Evolutionary conservation across 164 flowering plant genomes (phyloP).

Genomic region (Berberis vulgaris): DNA sequence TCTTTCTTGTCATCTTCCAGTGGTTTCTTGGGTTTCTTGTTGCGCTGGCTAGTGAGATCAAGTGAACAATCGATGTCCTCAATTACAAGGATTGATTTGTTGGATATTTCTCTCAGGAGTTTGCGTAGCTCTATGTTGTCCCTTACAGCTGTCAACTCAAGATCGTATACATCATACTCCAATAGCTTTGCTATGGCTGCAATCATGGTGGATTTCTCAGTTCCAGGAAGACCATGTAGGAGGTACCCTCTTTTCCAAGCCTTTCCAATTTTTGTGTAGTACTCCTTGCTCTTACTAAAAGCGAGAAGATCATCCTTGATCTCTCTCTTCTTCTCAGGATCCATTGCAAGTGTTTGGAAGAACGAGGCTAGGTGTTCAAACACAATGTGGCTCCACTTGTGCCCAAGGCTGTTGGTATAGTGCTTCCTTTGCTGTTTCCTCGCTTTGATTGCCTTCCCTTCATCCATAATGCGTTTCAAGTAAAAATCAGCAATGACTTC

Average conservation of each 20-base stretch:
- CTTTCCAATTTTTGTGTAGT: conserved; percentile 31
- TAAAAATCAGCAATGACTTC: conserved; percentile 21
- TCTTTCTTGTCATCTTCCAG: background rate
- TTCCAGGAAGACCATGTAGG: conserved; percentile 58
- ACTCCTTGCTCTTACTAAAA: conserved; percentile 36
- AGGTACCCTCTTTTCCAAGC: conserved; percentile 61
- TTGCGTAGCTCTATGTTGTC: conserved; percentile 42
- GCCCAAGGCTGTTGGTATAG: conserved; percentile 18
- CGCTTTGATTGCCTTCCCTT: conserved; percentile 24
- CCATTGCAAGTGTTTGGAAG: conserved; percentile 48
- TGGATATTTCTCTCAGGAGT: conserved; percentile 39
- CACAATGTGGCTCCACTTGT: conserved; percentile 30
- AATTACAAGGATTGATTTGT: conserved; percentile 48
- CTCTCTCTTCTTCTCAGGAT: conserved; percentile 31
- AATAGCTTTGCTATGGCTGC: conserved; percentile 59
- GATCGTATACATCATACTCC: conserved; percentile 51
- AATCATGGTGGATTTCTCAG: conserved; percentile 57
- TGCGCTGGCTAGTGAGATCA: conserved; percentile 32
- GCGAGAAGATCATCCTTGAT: conserved; percentile 31
- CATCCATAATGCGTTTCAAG: conserved; percentile 21
- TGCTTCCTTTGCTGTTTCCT: conserved; percentile 31
- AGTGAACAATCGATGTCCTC: conserved; percentile 66
- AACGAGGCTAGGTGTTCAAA: conserved; percentile 40
- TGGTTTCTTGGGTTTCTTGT: conserved; percentile 8
- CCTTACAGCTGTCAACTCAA: conserved; percentile 45